Conservation (phyloP, 2,329 filamentous ascomycete species). For the Aspergillus intermedius region DNA sequence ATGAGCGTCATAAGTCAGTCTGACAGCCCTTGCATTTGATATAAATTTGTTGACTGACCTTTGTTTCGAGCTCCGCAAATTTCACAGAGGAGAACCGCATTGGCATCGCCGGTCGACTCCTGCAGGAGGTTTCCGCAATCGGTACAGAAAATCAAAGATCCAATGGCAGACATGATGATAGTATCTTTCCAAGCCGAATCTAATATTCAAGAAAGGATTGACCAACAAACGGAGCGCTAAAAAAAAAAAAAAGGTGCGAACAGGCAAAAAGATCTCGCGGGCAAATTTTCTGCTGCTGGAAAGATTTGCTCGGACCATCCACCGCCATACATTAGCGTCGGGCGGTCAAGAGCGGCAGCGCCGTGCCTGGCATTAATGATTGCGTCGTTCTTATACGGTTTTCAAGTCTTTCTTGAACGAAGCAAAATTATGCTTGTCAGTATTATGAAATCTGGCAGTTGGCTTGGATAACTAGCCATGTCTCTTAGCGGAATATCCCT, state of each 20-base stretch:
- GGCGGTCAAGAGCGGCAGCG: constrained; percentile 21
- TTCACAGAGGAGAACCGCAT: constrained; percentile 72
- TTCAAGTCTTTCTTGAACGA: constrained; percentile 2
- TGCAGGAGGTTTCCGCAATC: constrained; percentile 89
- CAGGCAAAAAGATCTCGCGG: not conserved
- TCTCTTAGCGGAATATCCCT: constrained; percentile 25
- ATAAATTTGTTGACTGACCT: constrained; percentile 48
- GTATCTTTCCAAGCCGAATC: not conserved
- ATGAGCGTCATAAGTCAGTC: constrained; percentile 10
- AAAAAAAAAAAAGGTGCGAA: not conserved
- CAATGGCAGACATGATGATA: constrained; percentile 70
- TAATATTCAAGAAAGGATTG: not conserved
- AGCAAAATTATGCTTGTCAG: constrained; percentile 4
- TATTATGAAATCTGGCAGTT: constrained; percentile 8
- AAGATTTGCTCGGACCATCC: constrained; percentile 12
- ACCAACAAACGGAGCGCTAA: not conserved
- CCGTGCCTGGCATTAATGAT: constrained; percentile 21
- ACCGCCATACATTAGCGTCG: constrained; percentile 14
- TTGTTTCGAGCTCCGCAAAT: constrained; percentile 79
- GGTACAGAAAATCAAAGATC: constrained; percentile 84
- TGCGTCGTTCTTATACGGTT: constrained; percentile 10
- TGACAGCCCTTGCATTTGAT: not conserved
- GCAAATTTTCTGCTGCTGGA: constrained; percentile 6
- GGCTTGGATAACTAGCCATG: constrained; percentile 24
- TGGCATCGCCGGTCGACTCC: constrained; percentile 66